Evolutionary conservation across 2,329 filamentous ascomycete genomes (phyloP), one percentile per base, ranked within the genome.

Genomic region (Alternaria triticina): DNA sequence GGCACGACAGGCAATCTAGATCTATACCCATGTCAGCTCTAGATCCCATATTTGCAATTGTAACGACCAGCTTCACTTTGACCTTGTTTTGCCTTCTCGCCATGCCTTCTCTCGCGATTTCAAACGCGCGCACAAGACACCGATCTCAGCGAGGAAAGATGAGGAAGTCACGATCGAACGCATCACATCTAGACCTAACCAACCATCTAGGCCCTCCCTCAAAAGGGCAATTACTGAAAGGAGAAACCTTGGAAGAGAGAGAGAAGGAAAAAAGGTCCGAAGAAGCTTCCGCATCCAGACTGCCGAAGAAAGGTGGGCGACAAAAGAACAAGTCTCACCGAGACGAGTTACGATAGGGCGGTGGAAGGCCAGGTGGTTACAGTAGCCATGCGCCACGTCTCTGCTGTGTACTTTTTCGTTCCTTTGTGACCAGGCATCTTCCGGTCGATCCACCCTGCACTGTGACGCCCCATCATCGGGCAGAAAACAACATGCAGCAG

Each of bases 261-360:
- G 28, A 52, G 49, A 52, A 52, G 30, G 33, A 36, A 52, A 45
- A 52, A 52, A 52, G 49, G 49, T 40, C 49, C 49, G 49, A 52
- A n/a, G 49, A 25, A 20, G 30, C 3, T 23, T 30, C 30, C 20
- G 49, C 49, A 52, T 40, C 49, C 49, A 52, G 49, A 52, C 49
- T 52, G 30, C 49, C 28, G 49, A 52, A 51, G 28, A 30, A 51
- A 52, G 11, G 30, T 36, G 20, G 49, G 30, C 36, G n/a, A 40
- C 36, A 40, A 28, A 52, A 52, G 22, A 51, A 52, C 20, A 36
- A 52, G 9, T 33, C 4, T 17, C 28, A 52, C 49, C 49, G 30
- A 52, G 36, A 23, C 49, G 49, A 40, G 13, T 52, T 22, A 30
- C 49, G 17, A 51, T 40, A 36, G 30, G 49, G 13, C 5, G 28